Base-by-base conservation (phyloP, 2,329 filamentous ascomycete species). In the Colletotrichum liriopes region DNA sequence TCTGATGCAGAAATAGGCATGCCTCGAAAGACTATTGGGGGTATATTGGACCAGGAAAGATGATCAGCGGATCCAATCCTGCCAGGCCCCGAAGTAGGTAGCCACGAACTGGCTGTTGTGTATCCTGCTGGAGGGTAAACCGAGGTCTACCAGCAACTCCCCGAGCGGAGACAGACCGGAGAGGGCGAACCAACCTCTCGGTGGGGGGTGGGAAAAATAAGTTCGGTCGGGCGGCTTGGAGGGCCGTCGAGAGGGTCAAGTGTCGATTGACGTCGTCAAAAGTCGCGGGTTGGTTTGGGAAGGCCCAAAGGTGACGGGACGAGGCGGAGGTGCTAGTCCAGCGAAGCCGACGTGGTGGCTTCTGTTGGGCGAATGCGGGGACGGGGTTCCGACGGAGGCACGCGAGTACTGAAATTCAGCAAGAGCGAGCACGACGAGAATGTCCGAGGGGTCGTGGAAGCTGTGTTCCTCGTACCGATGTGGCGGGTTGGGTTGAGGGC, bases 141-240 rank as follows among this genome's bases (percentile, higher is more conserved):
- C 60, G 41, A 62, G 49, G 72, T 69, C 37, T 64, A 69, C 54
- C 59, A 62, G 43, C 62, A 72, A 67, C 72, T 64, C 72, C 72
- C 47, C 51, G 18, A 37, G 29, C 49, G 65, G 71, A 72, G 63
- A 62, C 52, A 78, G 80, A 79, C 79, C 79, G 80, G 79, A 81
- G 80, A 82, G 80, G 79, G 78, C 51, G 73, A 77, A 65, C 75
- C 76, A 76, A 81, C 80, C 80, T 81, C 79, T 75, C 79, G 78
- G 79, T 78, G 81, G 79, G 63, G 52, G 56, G 52, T 54, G 54
- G 12, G 32, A 26, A 12, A 54, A 23, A 9, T 32, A 6, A 59
- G 26, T 52, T 68, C 65, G 58, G 52, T 45, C 51, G 58, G 55
- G 39, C 51, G 59, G 58, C 51, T 43, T 51, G 39, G n/a, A 29